Evolutionary conservation across 2,329 filamentous ascomycete species (phyloP).

Genomic region (Sporothrix pseudoabietina): DNA sequence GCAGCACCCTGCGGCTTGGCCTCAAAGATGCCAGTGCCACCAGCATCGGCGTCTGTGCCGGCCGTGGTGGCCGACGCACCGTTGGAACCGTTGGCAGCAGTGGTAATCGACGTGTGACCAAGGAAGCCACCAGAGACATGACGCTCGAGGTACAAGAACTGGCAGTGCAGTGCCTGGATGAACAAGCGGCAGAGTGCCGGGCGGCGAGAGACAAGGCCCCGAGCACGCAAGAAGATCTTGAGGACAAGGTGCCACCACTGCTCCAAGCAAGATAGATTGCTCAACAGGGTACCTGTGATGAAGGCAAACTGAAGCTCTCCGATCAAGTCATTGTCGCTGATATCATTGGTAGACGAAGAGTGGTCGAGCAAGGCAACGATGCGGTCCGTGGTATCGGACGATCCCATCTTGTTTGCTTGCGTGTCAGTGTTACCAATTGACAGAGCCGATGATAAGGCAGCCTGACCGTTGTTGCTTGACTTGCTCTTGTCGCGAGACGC

Average conservation of each 20-base stretch:
- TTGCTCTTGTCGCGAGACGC: slow-evolving; percentile 8
- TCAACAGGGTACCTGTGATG: slow-evolving; percentile 58
- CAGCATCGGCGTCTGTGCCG: slow-evolving; percentile 30
- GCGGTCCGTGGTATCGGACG: slow-evolving; percentile 37
- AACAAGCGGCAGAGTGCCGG: slow-evolving; percentile 53
- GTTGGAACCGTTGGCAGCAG: slow-evolving; percentile 36
- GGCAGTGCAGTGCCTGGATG: slow-evolving; percentile 55
- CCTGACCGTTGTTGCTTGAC: neutral
- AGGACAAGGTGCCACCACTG: slow-evolving; percentile 63
- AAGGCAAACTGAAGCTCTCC: slow-evolving; percentile 65
- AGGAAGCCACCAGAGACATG: slow-evolving; percentile 47
- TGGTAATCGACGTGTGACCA: slow-evolving; percentile 31
- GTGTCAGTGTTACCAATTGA: neutral
- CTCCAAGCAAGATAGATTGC: slow-evolving; percentile 61
- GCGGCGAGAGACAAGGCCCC: slow-evolving; percentile 47
- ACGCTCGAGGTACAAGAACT: slow-evolving; percentile 56
- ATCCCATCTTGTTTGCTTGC: neutral
- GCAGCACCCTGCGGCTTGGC: slow-evolving; percentile 41
- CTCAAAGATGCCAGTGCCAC: slow-evolving; percentile 40
- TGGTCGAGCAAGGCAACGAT: slow-evolving; percentile 37
- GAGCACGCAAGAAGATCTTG: slow-evolving; percentile 55
- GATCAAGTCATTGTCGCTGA: slow-evolving; percentile 50
- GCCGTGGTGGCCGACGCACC: neutral
- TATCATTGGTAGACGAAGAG: neutral
- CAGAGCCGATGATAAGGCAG: slow-evolving; percentile 13